Conservation (phyloP, 805 yeast species). For the Suhomyces emberorum region DNA sequence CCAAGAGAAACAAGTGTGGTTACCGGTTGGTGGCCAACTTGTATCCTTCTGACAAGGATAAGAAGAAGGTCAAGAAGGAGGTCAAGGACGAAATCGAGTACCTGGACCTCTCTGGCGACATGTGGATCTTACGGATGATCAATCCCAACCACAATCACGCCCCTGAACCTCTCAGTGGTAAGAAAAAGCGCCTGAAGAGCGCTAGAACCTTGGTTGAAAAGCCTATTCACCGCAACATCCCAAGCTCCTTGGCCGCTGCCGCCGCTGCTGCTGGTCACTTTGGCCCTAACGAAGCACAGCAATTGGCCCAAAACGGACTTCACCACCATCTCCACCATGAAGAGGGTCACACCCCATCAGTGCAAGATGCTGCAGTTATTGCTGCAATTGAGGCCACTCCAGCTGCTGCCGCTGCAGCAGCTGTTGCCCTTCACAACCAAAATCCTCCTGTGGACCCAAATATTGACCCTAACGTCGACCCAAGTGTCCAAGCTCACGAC, state of each 20-base stretch:
- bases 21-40: slow-evolving; percentile 42
- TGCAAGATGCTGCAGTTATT: slow-evolving; percentile 41
- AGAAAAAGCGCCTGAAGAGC: slow-evolving; percentile 37
- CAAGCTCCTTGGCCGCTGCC: slow-evolving; percentile 16
- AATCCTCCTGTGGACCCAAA: slow-evolving; percentile 39
- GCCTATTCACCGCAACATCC: slow-evolving; percentile 29
- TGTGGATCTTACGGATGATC: slow-evolving; percentile 48
- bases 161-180: slow-evolving; percentile 36
- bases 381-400: slow-evolving; percentile 41
- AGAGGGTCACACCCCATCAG: slow-evolving; percentile 27
- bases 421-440: slow-evolving; percentile 25
- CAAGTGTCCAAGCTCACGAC: slow-evolving; percentile 41
- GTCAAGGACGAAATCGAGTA: slow-evolving; percentile 27
- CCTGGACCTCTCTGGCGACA: slow-evolving; percentile 22
- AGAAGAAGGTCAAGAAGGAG: slow-evolving; percentile 28
- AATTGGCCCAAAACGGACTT: slow-evolving; percentile 19
- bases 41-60: slow-evolving; percentile 45
- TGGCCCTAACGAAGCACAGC: slow-evolving; percentile 21
- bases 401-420: slow-evolving; percentile 23
- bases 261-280: slow-evolving; percentile 25
- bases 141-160: slow-evolving; percentile 45
- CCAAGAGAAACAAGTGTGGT: slow-evolving; percentile 46
- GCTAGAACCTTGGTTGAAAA: slow-evolving; percentile 43
- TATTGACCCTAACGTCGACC: slow-evolving; percentile 44
- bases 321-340: slow-evolving; percentile 25